A percentile compares a stretch with the other conserved stretches of the same genome.
phyloP scores from a whole-genome alignment of 2,329 filamentous ascomycete species.

The Amylocarpus encephaloides region DNA sequence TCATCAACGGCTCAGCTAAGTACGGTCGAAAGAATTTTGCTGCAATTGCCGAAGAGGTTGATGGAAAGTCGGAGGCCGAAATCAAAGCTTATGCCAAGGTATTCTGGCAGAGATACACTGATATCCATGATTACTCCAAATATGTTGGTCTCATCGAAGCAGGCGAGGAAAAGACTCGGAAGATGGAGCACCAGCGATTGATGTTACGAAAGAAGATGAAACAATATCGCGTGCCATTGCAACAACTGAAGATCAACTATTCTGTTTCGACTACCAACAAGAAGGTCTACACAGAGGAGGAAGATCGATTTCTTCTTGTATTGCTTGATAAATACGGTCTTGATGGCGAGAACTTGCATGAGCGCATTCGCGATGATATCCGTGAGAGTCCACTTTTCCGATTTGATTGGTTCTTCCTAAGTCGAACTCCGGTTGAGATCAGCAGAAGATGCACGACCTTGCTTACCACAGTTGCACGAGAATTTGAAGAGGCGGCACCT shows the following conservation, averaged over 20 bases:
- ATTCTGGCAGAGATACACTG: constrained; percentile 92
- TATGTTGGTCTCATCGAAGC: constrained; percentile 85
- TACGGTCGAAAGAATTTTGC: constrained; percentile 84
- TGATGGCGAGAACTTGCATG: constrained; percentile 83
- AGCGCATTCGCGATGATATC: constrained; percentile 95
- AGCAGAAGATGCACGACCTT: constrained; percentile 89
- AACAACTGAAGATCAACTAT: constrained; percentile 98
- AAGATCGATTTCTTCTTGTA: constrained; percentile 91
- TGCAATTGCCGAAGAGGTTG: constrained; percentile 80
- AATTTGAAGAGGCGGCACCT: constrained; percentile 66
- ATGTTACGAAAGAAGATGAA: constrained; percentile 92
- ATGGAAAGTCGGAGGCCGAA: constrained; percentile 79
- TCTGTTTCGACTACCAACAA: constrained; percentile 99
- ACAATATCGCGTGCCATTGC: constrained; percentile 92
- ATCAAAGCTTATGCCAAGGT: constrained; percentile 88
- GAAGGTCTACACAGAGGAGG: constrained; percentile 98
- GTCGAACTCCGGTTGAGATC: constrained; percentile 86
- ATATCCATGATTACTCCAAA: constrained; percentile 84
- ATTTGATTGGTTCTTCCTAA: constrained; percentile 99
- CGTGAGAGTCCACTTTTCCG: constrained; percentile 90
- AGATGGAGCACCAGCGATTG: constrained; percentile 87
- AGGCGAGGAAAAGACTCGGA: constrained; percentile 82
- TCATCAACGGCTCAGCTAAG: constrained; percentile 90
- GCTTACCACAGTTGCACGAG: constrained; percentile 87
- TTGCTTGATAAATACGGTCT: constrained; percentile 89